phyloP scores from a whole-genome alignment of 768 basidiomycete species.

The Suillus tomentosus region DNA sequence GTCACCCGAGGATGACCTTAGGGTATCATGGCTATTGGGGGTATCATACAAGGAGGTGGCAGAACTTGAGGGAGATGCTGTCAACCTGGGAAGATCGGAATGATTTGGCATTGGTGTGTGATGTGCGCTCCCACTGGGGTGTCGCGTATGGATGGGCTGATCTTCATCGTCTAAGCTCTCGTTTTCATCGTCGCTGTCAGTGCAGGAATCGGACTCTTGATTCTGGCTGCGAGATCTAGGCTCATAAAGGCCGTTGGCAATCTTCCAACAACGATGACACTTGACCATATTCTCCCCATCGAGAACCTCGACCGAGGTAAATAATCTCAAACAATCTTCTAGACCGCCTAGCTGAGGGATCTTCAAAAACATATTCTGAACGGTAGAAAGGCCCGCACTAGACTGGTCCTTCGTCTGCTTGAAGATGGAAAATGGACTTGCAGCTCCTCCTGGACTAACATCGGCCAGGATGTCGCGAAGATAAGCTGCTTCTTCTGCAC shows the following conservation, averaged over 20 bases:
- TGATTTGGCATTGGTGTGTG: background rate
- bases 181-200: conserved; percentile 36
- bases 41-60: conserved; percentile 41
- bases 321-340: conserved; percentile 82
- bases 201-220: conserved; percentile 32
- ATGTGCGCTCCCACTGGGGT: background rate
- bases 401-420: conserved; percentile 38
- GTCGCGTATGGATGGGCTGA: background rate
- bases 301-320: conserved; percentile 91
- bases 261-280: conserved; percentile 93
- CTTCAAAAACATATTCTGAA: conserved; percentile 32
- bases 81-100: background rate
- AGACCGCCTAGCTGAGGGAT: conserved; percentile 49
- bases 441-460: conserved; percentile 43
- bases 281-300: conserved; percentile 96
- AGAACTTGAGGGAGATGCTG: conserved; percentile 31
- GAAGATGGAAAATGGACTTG: conserved; percentile 53
- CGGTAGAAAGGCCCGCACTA: conserved; percentile 16
- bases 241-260: conserved; percentile 66
- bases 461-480: conserved; percentile 71
- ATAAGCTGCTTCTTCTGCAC: conserved; percentile 62
- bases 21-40: conserved; percentile 29
- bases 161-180: conserved; percentile 7
- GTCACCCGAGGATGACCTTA: conserved; percentile 16
- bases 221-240: conserved; percentile 25